Base-by-base conservation (phyloP, 805 yeast genomes). In the Metschnikowia rubicola region DNA sequence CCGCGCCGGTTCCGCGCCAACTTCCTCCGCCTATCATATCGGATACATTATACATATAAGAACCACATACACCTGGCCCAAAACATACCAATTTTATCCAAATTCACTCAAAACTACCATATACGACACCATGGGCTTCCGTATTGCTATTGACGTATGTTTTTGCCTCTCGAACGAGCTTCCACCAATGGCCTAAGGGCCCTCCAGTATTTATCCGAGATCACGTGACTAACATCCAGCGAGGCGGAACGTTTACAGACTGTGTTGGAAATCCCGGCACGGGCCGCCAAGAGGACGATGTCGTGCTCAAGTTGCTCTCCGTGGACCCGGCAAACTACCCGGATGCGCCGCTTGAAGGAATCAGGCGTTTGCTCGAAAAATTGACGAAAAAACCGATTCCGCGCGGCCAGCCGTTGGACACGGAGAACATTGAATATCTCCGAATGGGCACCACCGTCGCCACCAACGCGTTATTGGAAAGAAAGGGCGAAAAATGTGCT, bases 401-500 rank as follows among this genome's bases (percentile, higher is more conserved):
- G 12, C 39, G 57, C 3, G 57, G 57, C 31, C 41, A 45, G 46
- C 54, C 57, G n/a, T 46, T 55, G 46, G 57, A 53, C 28, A 53
- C 57, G 4, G 46, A 51, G 35, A 42, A 51, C 29, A 55, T 55
- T 37, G 58, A 52, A 46, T 46, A 43, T 21, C 55, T 63, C 30
- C 56, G 66, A 35, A 53, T 64, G 55, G 68, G 68, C 29, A 62
- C 68, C 13, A 64, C 67, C 2, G 67, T 64, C 42, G 98, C 99
- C 2, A 92, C 98, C 8, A 92, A 92, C 67, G 97, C 98, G 1
- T 75, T 94, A 31, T 73, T 92, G 50, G 98, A 92, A 61, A 77
- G 98, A 52, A 90, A 90, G 61, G 99, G 98, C 43, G 95, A 90
- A 47, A 71, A 81, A 30, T 91, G 95, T 56, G 95, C 94, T 1